Percentiles rank a stretch among this genome's conserved stretches.
phyloP scores from a whole-genome alignment of 352 stramenopile genomes.

The Phytophthora cryptogea region DNA sequence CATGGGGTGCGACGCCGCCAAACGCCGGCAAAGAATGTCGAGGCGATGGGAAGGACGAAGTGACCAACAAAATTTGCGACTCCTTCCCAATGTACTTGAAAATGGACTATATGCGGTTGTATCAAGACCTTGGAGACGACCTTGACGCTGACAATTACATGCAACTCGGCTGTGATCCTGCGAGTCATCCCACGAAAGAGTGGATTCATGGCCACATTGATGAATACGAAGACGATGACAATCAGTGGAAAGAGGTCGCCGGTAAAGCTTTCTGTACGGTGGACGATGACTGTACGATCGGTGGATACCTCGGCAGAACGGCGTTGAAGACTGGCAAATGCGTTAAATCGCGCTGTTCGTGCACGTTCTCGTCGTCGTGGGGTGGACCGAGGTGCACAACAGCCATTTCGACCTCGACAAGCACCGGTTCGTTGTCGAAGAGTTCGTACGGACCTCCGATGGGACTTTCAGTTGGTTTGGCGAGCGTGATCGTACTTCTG shows the following conservation, averaged over 20 bases:
- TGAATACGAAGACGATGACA: slow-evolving; percentile 62
- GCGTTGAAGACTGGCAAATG: slow-evolving; percentile 53
- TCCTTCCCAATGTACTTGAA: slow-evolving; percentile 76
- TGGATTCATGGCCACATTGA: slow-evolving; percentile 75
- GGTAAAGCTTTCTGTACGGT: slow-evolving; percentile 46
- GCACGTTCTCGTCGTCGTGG: slow-evolving; percentile 47
- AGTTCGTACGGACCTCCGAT: slow-evolving; percentile 47
- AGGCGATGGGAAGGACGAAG: slow-evolving; percentile 46
- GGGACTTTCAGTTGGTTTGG: slow-evolving; percentile 34
- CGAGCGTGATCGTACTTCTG: slow-evolving; percentile 30
- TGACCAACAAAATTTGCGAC: slow-evolving; percentile 60
- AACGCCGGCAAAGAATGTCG: slow-evolving; percentile 58
- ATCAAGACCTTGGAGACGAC: slow-evolving; percentile 51
- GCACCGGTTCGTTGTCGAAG: slow-evolving; percentile 16
- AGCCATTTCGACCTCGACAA: slow-evolving; percentile 29
- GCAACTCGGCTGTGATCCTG: slow-evolving; percentile 55
- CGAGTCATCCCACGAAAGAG: slow-evolving; percentile 54
- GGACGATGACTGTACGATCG: slow-evolving; percentile 63
- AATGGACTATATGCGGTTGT: slow-evolving; percentile 38
- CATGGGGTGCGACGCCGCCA: slow-evolving; percentile 77
- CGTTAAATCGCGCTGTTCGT: slow-evolving; percentile 52
- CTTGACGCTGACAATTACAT: slow-evolving; percentile 53
- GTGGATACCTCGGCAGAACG: slow-evolving; percentile 32
- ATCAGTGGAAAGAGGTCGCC: slow-evolving; percentile 40
- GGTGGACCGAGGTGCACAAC: slow-evolving; percentile 60